Evolutionary conservation across 352 stramenopile genomes (phyloP).

Genomic region (Phytophthora tentaculata): DNA sequence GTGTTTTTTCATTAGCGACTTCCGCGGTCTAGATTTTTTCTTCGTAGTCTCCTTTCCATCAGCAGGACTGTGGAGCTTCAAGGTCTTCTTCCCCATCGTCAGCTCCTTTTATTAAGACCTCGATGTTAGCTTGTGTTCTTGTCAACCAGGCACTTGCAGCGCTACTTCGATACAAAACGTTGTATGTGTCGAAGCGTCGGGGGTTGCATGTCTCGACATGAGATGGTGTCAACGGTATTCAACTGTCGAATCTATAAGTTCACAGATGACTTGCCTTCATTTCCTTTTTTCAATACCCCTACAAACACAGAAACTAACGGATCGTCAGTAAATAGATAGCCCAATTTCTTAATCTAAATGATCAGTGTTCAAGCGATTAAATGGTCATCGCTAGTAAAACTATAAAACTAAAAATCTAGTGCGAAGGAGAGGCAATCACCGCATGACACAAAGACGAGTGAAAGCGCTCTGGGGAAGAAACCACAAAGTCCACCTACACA

Average conservation of each 20-base stretch:
- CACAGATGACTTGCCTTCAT: not conserved
- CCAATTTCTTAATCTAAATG: slow-evolving; percentile 13
- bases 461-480: slow-evolving; percentile 53
- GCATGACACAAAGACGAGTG: slow-evolving; percentile 75
- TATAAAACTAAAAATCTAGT: slow-evolving; percentile 14
- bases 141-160: not conserved
- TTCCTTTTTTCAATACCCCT: not conserved
- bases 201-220: slow-evolving; percentile 16
- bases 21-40: slow-evolving; percentile 18
- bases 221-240: slow-evolving; percentile 11
- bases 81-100: slow-evolving; percentile 27
- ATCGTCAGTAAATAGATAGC: slow-evolving; percentile 14
- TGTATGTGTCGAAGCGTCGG: slow-evolving; percentile 19
- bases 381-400: no score
- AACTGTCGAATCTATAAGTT: not conserved
- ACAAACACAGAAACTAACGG: not conserved
- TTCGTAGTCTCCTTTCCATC: slow-evolving; percentile 10
- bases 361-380: not conserved
- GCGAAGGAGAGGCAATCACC: slow-evolving; percentile 31
- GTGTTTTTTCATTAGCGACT: slow-evolving; percentile 30
- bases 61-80: slow-evolving; percentile 18
- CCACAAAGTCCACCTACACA: slow-evolving; percentile 73
- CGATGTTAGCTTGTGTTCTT: not conserved
- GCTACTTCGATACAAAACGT: no score
- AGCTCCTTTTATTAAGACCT: no score